Evolutionary conservation across 176 grass and related monocot genomes (phyloP).

Genomic region (Metroxylon sagu): DNA sequence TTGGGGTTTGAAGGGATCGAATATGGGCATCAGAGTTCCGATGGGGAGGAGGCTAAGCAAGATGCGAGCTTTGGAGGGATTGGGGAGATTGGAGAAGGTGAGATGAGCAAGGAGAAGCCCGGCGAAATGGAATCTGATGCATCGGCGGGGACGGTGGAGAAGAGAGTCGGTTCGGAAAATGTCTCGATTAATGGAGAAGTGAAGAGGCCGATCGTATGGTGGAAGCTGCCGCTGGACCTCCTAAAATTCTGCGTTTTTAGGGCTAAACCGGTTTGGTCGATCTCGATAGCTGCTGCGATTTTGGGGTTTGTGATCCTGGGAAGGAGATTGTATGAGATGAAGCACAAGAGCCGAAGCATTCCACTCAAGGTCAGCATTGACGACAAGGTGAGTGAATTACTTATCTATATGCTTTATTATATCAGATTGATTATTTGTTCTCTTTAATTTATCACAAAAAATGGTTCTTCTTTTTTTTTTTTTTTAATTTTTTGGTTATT

Average conservation of each 20-base stretch:
- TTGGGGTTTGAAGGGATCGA: not conserved
- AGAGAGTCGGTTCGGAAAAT: not conserved
- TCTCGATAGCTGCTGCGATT: slow-evolving; percentile 61
- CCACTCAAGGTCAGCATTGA: slow-evolving; percentile 59
- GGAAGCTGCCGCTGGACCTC: slow-evolving; percentile 64
- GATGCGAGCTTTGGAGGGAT: slow-evolving; percentile 3
- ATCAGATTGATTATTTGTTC: too few species aligned
- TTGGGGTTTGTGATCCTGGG: slow-evolving; percentile 65
- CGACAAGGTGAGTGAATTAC: slow-evolving; percentile 49
- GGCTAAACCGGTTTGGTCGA: slow-evolving; percentile 58
- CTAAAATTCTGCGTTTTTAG: slow-evolving; percentile 50
- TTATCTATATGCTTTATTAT: too few species aligned
- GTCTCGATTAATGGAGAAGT: slow-evolving; percentile 5
- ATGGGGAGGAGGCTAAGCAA: slow-evolving; percentile 11
- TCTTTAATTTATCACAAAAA: too few species aligned
- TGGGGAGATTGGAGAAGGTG: slow-evolving; percentile 3
- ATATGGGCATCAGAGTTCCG: not conserved
- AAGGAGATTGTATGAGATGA: slow-evolving; percentile 53
- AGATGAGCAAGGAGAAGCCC: not conserved
- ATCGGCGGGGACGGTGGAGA: not conserved
- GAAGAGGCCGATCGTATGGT: slow-evolving; percentile 46
- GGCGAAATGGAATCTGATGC: not conserved
- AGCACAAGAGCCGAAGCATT: slow-evolving; percentile 45
- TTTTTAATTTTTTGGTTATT: too few species aligned
- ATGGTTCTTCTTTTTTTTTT: too few species aligned